Evolutionary conservation across 371 early-diverging fungal genomes (phyloP).

Genomic region (Syncephalis plumigaleata): DNA sequence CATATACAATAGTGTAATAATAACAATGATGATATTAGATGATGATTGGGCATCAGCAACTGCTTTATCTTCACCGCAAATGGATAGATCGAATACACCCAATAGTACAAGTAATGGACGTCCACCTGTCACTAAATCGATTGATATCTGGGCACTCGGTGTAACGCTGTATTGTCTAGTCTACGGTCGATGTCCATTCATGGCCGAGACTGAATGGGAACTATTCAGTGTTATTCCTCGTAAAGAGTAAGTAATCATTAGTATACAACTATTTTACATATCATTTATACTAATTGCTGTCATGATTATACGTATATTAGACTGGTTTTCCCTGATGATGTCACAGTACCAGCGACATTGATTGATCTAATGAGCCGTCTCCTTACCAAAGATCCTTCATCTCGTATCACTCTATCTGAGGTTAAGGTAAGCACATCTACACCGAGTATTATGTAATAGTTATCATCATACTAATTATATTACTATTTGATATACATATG

Average conservation of each 20-base stretch:
- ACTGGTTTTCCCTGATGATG: constrained; percentile 32
- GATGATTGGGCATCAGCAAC: constrained; percentile 13
- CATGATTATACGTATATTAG: no score
- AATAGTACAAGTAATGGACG: constrained; percentile 10
- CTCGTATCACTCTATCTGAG: constrained; percentile 66
- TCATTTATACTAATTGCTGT: constrained; percentile 1
- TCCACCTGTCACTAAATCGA: constrained; percentile 58
- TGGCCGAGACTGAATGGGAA: constrained; percentile 92
- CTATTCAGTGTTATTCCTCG: constrained; percentile 77
- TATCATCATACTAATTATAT: no score
- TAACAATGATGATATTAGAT: not conserved
- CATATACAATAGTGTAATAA: not conserved
- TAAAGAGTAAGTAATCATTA: constrained; percentile 15
- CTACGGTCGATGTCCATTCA: constrained; percentile 93
- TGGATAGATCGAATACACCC: constrained; percentile 8
- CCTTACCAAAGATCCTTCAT: constrained; percentile 71
- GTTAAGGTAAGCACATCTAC: constrained; percentile 62
- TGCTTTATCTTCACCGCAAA: constrained; percentile 4
- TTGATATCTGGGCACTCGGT: constrained; percentile 98
- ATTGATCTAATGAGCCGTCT: constrained; percentile 50
- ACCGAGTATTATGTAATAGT: no score
- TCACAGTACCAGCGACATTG: constrained; percentile 14
- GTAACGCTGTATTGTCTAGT: constrained; percentile 97
- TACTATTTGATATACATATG: not conserved
- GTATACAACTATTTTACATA: constrained; percentile 1